Evolutionary conservation across 345 rosid species (phyloP).

Genomic region (Populus pruinosa): DNA sequence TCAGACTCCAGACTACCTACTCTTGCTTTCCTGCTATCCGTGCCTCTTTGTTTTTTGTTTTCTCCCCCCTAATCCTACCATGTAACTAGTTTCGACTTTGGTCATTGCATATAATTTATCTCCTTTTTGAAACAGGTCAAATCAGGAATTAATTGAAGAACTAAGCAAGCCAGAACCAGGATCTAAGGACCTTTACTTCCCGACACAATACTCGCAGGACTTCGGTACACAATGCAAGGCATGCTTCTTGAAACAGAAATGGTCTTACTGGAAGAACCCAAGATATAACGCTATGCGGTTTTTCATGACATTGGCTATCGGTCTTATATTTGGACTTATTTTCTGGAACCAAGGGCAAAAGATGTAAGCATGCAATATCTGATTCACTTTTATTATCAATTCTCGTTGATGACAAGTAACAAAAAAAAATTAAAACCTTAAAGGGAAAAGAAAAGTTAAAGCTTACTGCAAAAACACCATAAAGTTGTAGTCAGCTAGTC

Average conservation of each 20-base stretch:
- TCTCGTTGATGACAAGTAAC: neutral
- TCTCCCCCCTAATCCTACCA: too few relatives aligned
- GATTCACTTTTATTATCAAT: neutral
- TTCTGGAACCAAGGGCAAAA: conserved; percentile 22
- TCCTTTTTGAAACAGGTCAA: conserved; percentile 5
- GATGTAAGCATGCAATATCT: conserved; percentile 7
- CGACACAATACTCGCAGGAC: conserved; percentile 12
- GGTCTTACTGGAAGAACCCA: conserved; percentile 23
- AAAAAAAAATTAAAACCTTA: neutral
- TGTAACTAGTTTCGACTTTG: neutral
- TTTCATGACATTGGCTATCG: conserved; percentile 13
- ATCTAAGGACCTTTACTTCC: conserved; percentile 20
- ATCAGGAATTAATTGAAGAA: conserved; percentile 15
- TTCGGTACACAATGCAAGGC: conserved; percentile 15
- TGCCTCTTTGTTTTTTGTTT: neutral
- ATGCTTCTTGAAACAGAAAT: conserved; percentile 24
- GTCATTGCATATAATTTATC: neutral
- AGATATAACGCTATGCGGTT: conserved; percentile 12
- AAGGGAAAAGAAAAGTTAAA: neutral
- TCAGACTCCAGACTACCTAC: neutral
- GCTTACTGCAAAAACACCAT: too few relatives aligned
- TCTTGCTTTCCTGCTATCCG: neutral
- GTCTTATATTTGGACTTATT: conserved; percentile 20
- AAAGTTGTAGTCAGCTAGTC: neutral
- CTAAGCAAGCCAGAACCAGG: conserved; percentile 18